Evolutionary conservation across 148 eudicot species (phyloP).

Genomic region (Camellia lanceoleosa): DNA sequence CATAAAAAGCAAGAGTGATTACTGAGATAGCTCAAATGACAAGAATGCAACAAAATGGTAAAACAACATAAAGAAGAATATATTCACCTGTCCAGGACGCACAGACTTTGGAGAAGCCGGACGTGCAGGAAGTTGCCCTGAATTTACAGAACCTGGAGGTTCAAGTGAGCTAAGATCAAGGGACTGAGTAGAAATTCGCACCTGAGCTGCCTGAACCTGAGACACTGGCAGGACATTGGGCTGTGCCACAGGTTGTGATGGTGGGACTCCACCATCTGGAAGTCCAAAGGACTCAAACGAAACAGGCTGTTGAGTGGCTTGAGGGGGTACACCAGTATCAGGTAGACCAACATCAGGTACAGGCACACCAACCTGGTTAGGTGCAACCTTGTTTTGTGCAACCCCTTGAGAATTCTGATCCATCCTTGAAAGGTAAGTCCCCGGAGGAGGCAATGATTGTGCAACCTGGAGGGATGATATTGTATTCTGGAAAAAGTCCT

Average conservation of each 20-base stretch:
- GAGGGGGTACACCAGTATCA: slow-evolving; percentile 76
- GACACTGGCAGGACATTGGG: slow-evolving; percentile 37
- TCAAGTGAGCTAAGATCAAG: slow-evolving; percentile 84
- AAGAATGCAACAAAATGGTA: neutral
- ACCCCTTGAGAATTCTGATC: slow-evolving; percentile 59
- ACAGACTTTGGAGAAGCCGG: slow-evolving; percentile 69
- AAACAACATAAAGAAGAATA: neutral
- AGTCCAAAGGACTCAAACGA: slow-evolving; percentile 58
- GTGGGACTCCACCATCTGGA: slow-evolving; percentile 93
- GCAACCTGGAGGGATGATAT: slow-evolving; percentile 86
- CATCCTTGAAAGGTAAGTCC: slow-evolving; percentile 67
- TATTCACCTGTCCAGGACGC: slow-evolving; percentile 84
- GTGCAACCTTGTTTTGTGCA: slow-evolving; percentile 37
- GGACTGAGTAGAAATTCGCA: slow-evolving; percentile 57
- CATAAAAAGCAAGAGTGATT: neutral
- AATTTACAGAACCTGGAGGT: slow-evolving; percentile 48
- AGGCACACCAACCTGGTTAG: slow-evolving; percentile 40
- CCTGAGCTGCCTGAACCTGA: slow-evolving; percentile 47
- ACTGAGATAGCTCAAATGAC: neutral
- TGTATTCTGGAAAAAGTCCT: slow-evolving; percentile 97
- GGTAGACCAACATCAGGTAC: slow-evolving; percentile 52
- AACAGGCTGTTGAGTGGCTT: slow-evolving; percentile 45
- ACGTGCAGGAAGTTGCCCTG: slow-evolving; percentile 54
- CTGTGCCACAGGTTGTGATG: slow-evolving; percentile 64
- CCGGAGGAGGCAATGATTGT: slow-evolving; percentile 79